These are phyloP conservation scores for Rhodosporidiobolus odoratus DNA, from an alignment of 768 basidiomycete species.

Conservation along the genomic window DNA sequence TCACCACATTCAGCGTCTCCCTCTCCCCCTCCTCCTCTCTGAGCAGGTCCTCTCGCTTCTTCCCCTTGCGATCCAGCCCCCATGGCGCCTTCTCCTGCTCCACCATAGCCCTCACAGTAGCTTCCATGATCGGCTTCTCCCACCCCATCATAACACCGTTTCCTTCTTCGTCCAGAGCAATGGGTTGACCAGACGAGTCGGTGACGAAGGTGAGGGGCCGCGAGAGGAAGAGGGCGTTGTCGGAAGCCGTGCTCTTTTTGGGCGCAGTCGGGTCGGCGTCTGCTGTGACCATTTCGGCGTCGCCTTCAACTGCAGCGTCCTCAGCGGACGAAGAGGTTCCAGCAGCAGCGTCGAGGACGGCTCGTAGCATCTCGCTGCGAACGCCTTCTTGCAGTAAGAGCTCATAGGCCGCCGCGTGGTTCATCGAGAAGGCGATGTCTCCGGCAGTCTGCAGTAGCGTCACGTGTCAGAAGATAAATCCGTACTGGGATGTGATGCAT, in stretches of 20 bases:
- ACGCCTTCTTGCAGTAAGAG: slow-evolving; percentile 87
- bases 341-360: slow-evolving; percentile 29
- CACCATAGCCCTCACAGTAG: slow-evolving; percentile 66
- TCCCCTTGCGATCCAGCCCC: slow-evolving; percentile 19
- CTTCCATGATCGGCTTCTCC: slow-evolving; percentile 80
- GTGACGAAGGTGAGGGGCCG: slow-evolving; percentile 63
- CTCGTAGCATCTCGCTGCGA: slow-evolving; percentile 62
- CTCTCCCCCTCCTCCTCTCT: slow-evolving; percentile 34
- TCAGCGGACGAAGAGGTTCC: slow-evolving; percentile 2
- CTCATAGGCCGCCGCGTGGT: slow-evolving; percentile 66
- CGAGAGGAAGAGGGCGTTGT: slow-evolving; percentile 57
- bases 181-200: slow-evolving; percentile 71
- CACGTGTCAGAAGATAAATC: neutral
- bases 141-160: slow-evolving; percentile 99
- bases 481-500: neutral
- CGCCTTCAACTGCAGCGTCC: slow-evolving; percentile 17
- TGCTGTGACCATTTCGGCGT: slow-evolving; percentile 49
- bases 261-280: slow-evolving; percentile 54
- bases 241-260: slow-evolving; percentile 33
- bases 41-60: slow-evolving; percentile 41
- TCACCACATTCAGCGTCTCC: slow-evolving; percentile 61
- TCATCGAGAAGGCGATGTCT: slow-evolving; percentile 82
- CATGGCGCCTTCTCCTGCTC: slow-evolving; percentile 44
- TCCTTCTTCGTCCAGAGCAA: slow-evolving; percentile 70
- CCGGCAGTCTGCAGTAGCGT: slow-evolving; percentile 62